Conservation (phyloP, 2,329 filamentous ascomycete species). For the Gnomoniopsis smithogilvyi region DNA sequence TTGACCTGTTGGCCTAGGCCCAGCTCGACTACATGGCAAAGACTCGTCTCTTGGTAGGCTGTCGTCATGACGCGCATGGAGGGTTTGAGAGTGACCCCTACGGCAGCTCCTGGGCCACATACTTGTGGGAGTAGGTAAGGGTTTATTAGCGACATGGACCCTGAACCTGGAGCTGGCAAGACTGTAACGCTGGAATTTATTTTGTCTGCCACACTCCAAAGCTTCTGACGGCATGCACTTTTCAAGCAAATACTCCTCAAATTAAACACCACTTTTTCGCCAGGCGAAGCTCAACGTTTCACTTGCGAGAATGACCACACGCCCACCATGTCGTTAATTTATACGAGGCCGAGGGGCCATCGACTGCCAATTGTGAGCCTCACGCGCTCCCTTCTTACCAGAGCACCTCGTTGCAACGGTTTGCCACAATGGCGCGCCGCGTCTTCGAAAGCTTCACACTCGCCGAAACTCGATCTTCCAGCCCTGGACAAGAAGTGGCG, state of each 20-base stretch:
- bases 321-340: conserved; percentile 25
- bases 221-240: conserved; percentile 8
- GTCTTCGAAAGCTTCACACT: conserved; percentile 16
- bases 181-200: too few relatives aligned
- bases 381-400: conserved; percentile 9
- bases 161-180: background rate
- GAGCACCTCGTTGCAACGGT: background rate
- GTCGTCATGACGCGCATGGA: background rate
- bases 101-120: too few relatives aligned
- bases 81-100: too few relatives aligned
- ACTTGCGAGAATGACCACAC: conserved; percentile 20
- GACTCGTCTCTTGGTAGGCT: background rate
- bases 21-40: too few relatives aligned
- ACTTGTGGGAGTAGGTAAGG: too few relatives aligned
- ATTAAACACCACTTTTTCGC: background rate
- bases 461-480: conserved; percentile 40
- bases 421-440: conserved; percentile 11
- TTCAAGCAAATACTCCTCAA: background rate
- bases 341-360: conserved; percentile 27
- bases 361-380: conserved; percentile 20
- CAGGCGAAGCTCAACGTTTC: conserved; percentile 12
- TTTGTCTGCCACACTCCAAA: background rate
- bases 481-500: conserved; percentile 53
- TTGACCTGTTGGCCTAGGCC: too few relatives aligned
- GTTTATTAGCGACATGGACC: background rate